Base-by-base conservation (phyloP, 2,329 filamentous ascomycete species). In the Fusarium sp. region DNA sequence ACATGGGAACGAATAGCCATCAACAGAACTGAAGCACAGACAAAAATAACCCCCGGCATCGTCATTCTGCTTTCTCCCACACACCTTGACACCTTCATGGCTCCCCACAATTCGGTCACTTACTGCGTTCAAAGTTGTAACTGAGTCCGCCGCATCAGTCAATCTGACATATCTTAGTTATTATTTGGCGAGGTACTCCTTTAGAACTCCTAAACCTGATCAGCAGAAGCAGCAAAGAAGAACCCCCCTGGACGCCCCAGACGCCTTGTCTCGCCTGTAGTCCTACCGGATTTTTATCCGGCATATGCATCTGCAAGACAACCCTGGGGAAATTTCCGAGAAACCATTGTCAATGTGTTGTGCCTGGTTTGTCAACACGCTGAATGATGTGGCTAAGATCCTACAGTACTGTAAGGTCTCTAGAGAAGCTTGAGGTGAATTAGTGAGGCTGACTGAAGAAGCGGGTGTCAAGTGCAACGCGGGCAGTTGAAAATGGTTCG, bases 41-140 rank as follows among this genome's bases (percentile, higher is more conserved):
- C 46, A 25, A 41, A 43, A 18, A 45, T 23, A 40, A 63, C 48
- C 54, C 61, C 29, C 45, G n/a, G 58, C 41, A 64, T 51, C 48
- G 40, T 43, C 63, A 51, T 61, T 37, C 37, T 47, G 23, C 46
- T 46, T 53, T 62, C 41, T 68, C 31, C 42, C 60, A 69, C 56
- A 56, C 60, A 50, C 35, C 29, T 37, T 31, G 51, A 56, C 60
- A 50, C 35, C 29, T 37, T 31, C 21, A 35, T 41, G 35, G 49
- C 49, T 63, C 61, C 66, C 63, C 64, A 66, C 57, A 66, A 45
- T 50, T 58, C 43, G 51, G 62, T 51, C 51, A 66, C 65, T 58
- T 29, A 33, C 31, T 11, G 8, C 29, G 14, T 51, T 41, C 42
- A 37, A 47, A 36, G 37, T 62, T 58, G 47, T 54, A 66, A 66